Percentiles rank a stretch among this genome's conserved stretches.
phyloP scores from a whole-genome alignment of 139 green algal genomes.

The Chlamydomonas schloesseri region DNA sequence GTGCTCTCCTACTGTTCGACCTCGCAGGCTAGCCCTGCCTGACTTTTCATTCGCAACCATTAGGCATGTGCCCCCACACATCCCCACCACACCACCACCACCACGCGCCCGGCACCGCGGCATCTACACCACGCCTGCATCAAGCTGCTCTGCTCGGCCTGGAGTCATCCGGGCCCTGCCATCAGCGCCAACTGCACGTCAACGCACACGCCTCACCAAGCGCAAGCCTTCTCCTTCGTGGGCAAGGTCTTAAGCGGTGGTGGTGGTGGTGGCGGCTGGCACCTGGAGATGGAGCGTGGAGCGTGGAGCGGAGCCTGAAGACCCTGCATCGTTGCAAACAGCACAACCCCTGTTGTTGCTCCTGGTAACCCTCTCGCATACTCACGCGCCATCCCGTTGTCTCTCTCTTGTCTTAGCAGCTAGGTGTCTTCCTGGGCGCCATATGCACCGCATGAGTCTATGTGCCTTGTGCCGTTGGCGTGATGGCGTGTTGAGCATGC shows the following conservation, averaged over 20 bases:
- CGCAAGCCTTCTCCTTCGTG: slow-evolving; percentile 36
- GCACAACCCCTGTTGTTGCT: slow-evolving; percentile 47
- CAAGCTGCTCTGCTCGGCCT: slow-evolving; percentile 52
- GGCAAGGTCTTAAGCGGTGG: slow-evolving; percentile 40
- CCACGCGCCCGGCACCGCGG: slow-evolving; percentile 6
- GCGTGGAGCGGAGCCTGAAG: slow-evolving; percentile 9
- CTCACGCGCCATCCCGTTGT: neutral
- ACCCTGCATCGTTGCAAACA: slow-evolving; percentile 22
- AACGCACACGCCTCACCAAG: slow-evolving; percentile 38
- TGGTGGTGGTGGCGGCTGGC: slow-evolving; percentile 40
- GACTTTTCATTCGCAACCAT: slow-evolving; percentile 1
- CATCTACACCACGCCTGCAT: neutral
- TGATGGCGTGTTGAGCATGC: neutral
- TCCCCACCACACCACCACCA: slow-evolving; percentile 27
- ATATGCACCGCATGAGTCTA: slow-evolving; percentile 9
- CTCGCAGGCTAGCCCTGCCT: slow-evolving; percentile 46
- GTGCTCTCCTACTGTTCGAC: slow-evolving; percentile 29
- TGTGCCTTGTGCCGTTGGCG: neutral
- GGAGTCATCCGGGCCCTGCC: slow-evolving; percentile 45
- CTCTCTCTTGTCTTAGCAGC: slow-evolving; percentile 43
- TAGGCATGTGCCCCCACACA: slow-evolving; percentile 30
- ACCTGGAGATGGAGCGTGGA: slow-evolving; percentile 29
- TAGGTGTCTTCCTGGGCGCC: slow-evolving; percentile 35
- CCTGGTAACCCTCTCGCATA: slow-evolving; percentile 24
- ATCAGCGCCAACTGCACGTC: slow-evolving; percentile 33